Conservation (phyloP, 163 green algal species). For the Scenedesmus sp. region DNA sequence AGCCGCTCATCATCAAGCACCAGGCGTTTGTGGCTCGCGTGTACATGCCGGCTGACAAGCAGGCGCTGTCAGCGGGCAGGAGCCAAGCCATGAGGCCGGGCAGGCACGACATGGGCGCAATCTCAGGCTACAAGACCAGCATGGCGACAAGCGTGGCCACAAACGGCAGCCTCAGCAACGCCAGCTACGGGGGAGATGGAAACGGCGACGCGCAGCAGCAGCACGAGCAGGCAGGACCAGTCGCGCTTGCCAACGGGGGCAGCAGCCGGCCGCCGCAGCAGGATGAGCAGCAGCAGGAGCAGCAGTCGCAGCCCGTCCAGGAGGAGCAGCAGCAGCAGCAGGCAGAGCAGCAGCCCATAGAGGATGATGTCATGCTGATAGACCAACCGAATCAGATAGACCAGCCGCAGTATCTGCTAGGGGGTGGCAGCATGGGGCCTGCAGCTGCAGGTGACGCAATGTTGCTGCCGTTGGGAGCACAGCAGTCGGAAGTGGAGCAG, state of each 20-base stretch:
- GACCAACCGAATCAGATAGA: background rate
- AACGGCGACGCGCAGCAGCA: constrained; percentile 12
- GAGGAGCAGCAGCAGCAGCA: constrained; percentile 19
- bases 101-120: constrained; percentile 47
- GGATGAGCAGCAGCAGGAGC: background rate
- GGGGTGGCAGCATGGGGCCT: background rate
- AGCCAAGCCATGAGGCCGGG: background rate
- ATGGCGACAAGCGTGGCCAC: constrained; percentile 13
- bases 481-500: background rate
- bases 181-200: background rate
- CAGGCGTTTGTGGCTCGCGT: constrained; percentile 72
- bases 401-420: background rate
- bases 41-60: constrained; percentile 65
- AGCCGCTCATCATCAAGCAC: constrained; percentile 74
- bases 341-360: background rate
- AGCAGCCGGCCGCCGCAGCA: background rate
- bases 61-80: constrained; percentile 17
- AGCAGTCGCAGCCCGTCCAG: background rate
- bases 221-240: background rate
- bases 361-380: constrained; percentile 32
- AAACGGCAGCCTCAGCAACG: constrained; percentile 35
- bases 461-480: background rate
- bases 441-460: background rate
- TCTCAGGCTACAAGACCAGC: constrained; percentile 2
- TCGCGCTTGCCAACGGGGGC: background rate